A percentile compares a stretch with the other conserved stretches of the same genome.
phyloP scores from a whole-genome alignment of 352 stramenopile species.

The Pythium biforme region DNA sequence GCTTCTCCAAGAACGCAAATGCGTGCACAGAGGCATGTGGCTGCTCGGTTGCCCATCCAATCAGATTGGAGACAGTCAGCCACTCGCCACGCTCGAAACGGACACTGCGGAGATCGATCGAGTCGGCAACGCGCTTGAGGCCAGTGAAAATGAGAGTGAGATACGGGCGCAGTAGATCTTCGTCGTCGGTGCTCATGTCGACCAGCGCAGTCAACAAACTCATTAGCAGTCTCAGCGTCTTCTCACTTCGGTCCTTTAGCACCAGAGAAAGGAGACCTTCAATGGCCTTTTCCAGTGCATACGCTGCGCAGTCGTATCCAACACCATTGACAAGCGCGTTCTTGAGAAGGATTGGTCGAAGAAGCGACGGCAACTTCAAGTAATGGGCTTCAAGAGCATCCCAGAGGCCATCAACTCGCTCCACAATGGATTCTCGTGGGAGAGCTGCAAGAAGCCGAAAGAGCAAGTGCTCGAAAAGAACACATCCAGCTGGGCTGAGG shows the following conservation, averaged over 20 bases:
- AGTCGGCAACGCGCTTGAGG: slow-evolving; percentile 22
- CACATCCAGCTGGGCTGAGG: slow-evolving; percentile 57
- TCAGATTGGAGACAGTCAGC: slow-evolving; percentile 58
- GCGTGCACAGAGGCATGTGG: slow-evolving; percentile 49
- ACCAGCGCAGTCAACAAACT: slow-evolving; percentile 51
- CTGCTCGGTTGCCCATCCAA: slow-evolving; percentile 50
- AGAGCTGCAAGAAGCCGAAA: slow-evolving; percentile 24
- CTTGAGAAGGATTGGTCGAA: slow-evolving; percentile 45
- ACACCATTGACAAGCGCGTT: slow-evolving; percentile 39
- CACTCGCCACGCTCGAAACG: slow-evolving; percentile 45
- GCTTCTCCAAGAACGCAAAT: slow-evolving; percentile 60
- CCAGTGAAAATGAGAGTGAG: slow-evolving; percentile 61
- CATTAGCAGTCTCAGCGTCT: slow-evolving; percentile 32
- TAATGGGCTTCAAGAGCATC: slow-evolving; percentile 53
- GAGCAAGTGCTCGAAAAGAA: slow-evolving; percentile 68
- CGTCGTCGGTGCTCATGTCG: slow-evolving; percentile 57
- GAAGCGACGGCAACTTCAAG: slow-evolving; percentile 36
- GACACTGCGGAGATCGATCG: slow-evolving; percentile 19
- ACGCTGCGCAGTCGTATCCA: slow-evolving; percentile 63
- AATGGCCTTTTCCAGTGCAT: slow-evolving; percentile 60
- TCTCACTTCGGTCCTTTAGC: slow-evolving; percentile 38
- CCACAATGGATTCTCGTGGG: slow-evolving; percentile 27
- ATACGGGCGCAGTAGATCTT: slow-evolving; percentile 57
- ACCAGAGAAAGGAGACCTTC: slow-evolving; percentile 56
- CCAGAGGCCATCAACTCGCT: slow-evolving; percentile 48